Conservation (phyloP, 83 land plant species). For the Picea abies region DNA sequence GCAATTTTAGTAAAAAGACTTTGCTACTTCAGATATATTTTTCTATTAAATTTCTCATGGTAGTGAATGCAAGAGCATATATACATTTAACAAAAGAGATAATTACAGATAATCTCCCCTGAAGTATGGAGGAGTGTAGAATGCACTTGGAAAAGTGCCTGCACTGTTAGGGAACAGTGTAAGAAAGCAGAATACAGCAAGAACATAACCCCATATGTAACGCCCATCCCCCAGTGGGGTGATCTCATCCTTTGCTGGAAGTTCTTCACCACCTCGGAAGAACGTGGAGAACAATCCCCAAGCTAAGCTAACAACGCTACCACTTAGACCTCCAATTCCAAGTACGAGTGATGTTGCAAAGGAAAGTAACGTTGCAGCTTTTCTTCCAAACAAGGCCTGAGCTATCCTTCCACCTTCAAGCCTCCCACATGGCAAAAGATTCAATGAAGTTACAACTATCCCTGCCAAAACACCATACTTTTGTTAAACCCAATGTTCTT, state of each 20-base stretch:
- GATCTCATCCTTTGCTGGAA: conserved; percentile 97
- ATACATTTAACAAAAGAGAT: no score
- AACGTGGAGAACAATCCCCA: conserved; percentile 97
- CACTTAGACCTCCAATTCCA: conserved; percentile 88
- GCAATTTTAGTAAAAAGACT: no score
- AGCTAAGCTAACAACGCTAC: conserved; percentile 83
- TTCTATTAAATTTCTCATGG: no score
- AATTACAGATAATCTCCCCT: conserved; percentile 47
- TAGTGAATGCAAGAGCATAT: no score
- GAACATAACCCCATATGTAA: conserved; percentile 74
- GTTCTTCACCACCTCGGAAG: conserved; percentile 95
- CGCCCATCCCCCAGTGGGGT: conserved; percentile 80
- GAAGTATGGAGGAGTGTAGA: conserved; percentile 82
- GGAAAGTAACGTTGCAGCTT: conserved; percentile 67
- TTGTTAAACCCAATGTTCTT: no score
- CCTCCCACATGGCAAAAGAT: conserved; percentile 87
- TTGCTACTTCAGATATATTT: no score
- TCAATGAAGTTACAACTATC: conserved; percentile 93
- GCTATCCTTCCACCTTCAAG: conserved; percentile 98
- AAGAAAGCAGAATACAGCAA: conserved; percentile 78
- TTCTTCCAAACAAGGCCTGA: conserved; percentile 88
- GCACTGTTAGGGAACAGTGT: conserved; percentile 96
- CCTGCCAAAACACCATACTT: conserved; percentile 42
- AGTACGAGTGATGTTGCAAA: conserved; percentile 75
- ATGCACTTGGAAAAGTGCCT: conserved; percentile 91